Base-by-base conservation (phyloP, 2,329 filamentous ascomycete species). In the Aspergillus jensenii region DNA sequence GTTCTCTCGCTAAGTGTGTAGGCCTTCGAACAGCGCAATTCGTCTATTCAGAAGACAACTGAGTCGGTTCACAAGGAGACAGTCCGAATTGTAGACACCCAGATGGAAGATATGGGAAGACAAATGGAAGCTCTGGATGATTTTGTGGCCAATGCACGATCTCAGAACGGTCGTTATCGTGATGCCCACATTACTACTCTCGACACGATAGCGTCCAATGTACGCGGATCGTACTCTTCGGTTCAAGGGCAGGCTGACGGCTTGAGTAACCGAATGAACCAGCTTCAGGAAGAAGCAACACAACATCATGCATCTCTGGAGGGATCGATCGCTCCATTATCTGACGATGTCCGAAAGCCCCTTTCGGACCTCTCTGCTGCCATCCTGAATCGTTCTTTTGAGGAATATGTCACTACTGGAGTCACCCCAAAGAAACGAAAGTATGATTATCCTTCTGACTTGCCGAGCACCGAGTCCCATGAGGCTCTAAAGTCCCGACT, bases 71-170 rank as follows among this genome's bases (percentile, higher is more conserved):
- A 99, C 65, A 89, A 90, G 35, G 90, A 96, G 75, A 97, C 93
- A 0, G 86, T 96, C 31, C 88, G 88, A 6, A 93, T 96, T 58
- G 93, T 98, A 12, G 90, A 93, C 68, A 88, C 90, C 57, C 95
- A 99, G 76, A 90, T 96, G 78, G 83, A 85, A 56, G 90, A 96
- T 65, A 89, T 99, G 70, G 88, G 90, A 60, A 84, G 82, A n/a
- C 91, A 98, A 74, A 93, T 99, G 84, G 85, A 87, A 56, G 90
- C 91, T 1, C 83, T 99, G 7, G 93, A 98, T 68, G 90, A 93
- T 64, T 96, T 97, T 67, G 91, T 98, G 40, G 84, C 88, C 33
- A 87, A 90, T 33, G 92, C 96, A 50, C 86, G 88, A 59, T 85
- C 84, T 1, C 89, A 96, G 68, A 98, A 96, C 71, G 85, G 88